Evolutionary conservation across 2,329 filamentous ascomycete species (phyloP), one percentile per base, ranked within the genome.

Genomic region (Sporothrix pallida): DNA sequence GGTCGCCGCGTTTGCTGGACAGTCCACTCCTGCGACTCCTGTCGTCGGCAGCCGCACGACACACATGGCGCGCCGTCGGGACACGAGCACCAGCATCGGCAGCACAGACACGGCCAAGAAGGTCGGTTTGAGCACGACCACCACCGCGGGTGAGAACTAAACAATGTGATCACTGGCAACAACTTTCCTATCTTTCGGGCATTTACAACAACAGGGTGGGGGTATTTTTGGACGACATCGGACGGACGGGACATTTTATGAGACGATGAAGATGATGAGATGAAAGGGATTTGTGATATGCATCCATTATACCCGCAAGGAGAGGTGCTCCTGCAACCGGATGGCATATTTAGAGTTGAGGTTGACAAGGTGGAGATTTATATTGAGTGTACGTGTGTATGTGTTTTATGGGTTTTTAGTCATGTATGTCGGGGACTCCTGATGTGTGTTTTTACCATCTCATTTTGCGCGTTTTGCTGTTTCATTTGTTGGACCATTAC

Each of bases 81-180:
- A 89, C 76, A 91, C 89, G 0, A 88, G 89, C 76, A 87, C 86
- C 1, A 90, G 87, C 76, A 86, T 88, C 42, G 87, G 86, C 46
- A 90, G 88, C 78, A 89, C 87, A 0, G 89, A 90, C 77, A 91
- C 89, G 60, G 89, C 89, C 54, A 91, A 90, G 81, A 89, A 89
- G 79, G 79, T 88, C 15, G 50, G 75, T 4, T 48, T 76, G n/a
- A 52, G 73, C 65, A n/a, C 62, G 17, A 44, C 48, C 17, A n/a
- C 48, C 26, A 17, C 2, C 12, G 20, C 42, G 6, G 13, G 20
- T 8, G 68, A 71, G 37, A 67, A 71, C 15, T 71, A 46, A 48
- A 17, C 23, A 9, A 31, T 1, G 37, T 31, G 46, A 13, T 23
- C 4, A 12, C 17, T 12, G 52, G 52, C 20, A 10, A 56, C 52